These are phyloP conservation scores for Macrotyloma uniflorum DNA, from an alignment of 306 rosid genomes.

Conservation along the genomic window DNA sequence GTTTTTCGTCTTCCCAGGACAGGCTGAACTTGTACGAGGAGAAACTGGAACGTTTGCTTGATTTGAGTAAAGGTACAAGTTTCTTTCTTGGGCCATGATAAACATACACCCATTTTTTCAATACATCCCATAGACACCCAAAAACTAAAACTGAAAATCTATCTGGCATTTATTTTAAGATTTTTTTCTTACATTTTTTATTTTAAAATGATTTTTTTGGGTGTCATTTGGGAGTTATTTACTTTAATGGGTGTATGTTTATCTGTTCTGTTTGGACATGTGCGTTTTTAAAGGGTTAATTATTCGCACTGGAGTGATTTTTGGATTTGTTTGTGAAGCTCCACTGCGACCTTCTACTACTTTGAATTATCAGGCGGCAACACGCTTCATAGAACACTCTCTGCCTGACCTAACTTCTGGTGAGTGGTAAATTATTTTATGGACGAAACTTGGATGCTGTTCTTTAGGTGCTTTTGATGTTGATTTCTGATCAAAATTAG, in stretches of 20 bases:
- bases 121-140: too few relatives aligned
- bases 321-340: conserved; percentile 63
- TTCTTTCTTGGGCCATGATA: too few relatives aligned
- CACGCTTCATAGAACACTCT: conserved; percentile 86
- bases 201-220: too few relatives aligned
- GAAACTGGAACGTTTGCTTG: conserved; percentile 61
- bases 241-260: too few relatives aligned
- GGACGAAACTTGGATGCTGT: not conserved
- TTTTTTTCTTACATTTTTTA: too few relatives aligned
- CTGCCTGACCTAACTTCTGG: conserved; percentile 88
- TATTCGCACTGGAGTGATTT: conserved; percentile 21
- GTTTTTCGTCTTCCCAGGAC: conserved; percentile 55
- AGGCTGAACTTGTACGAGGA: conserved; percentile 71
- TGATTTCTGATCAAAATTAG: not conserved
- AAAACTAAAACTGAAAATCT: too few relatives aligned
- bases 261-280: too few relatives aligned
- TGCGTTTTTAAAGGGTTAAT: not conserved
- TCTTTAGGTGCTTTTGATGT: not conserved
- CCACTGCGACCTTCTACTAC: conserved; percentile 86
- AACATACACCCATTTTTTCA: too few relatives aligned
- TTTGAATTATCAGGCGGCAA: conserved; percentile 83
- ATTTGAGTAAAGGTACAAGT: conserved; percentile 68
- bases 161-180: too few relatives aligned
- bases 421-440: conserved; percentile 41
- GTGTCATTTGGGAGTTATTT: too few relatives aligned